Base-by-base conservation (phyloP, 306 rosid species). In the Astragalus membranaceus region DNA sequence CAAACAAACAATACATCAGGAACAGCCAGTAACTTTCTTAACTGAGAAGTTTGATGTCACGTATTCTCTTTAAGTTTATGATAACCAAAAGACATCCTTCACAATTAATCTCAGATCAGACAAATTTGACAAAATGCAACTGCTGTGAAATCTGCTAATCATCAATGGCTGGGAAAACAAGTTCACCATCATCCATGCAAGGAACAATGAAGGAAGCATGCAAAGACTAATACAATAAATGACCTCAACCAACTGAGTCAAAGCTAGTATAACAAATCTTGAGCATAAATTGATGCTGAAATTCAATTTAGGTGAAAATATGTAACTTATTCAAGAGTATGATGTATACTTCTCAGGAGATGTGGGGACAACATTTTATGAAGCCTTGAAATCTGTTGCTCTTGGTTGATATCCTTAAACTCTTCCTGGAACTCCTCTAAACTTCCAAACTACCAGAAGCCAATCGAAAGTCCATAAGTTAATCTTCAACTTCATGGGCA, bases 391-490 rank as follows among this genome's bases (percentile, higher is more conserved):
- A 94, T 78, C 83, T 94, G 97, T 67, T 91, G 92, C 77, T 94
- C 99, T 82, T 94, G 97, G 86, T 89, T 94, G 68, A 94, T 94
- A 85, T 94, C 99, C 83, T 68, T 84, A 75, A 90, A 94, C 84
- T 94, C 99, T 76, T 94, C 97, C 80, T 94, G 99, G 72, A 94
- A 94, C 85, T 94, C 99, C 82, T 91, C 99, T 42, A 94, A 85
- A 81, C 97, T 91, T 84, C 86, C 89, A 70, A 94, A 94, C 97
- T 94, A 82, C 75, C 81, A 80, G 70, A 17, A 62, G 49, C 2
- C 5, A 70, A 32, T 23, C 7, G 64, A 47, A 43, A 48, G 35
- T 36, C 50, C 60, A 43, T 79, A 53, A 75, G 72, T 77, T 17
- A 67, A 55, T 37, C 15, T 16, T 12, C 9, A 53, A 23, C 12